Base-by-base conservation (phyloP, 495 filamentous ascomycete species). In the Aspergillus taichungensis region DNA sequence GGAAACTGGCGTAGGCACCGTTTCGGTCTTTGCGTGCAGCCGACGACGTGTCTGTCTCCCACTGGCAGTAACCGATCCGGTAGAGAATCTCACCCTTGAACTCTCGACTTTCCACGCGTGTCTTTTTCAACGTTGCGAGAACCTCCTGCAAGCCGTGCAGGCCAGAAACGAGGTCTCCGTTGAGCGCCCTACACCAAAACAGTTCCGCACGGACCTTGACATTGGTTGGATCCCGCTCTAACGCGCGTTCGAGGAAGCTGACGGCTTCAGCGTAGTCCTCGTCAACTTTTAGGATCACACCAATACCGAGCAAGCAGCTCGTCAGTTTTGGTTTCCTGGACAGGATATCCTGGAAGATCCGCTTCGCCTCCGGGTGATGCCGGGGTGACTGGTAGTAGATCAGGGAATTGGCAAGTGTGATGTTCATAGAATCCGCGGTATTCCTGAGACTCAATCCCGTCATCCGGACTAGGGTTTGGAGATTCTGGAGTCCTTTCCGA, bases 201-300 rank as follows among this genome's bases (percentile, higher is more conserved):
- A 83, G 77, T 60, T 98, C 92, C 3, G 84, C 80, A 48, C 74
- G 77, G 28, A 97, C 82, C 33, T 79, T 82, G 32, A 87, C 65
- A 56, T 95, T 92, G 6, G 65, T 60, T 13, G 76, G 68, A 56
- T 92, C 85, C 14, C 83, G 73, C 47, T 76, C 60, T 24, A 91
- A 58, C 0, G 94, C 92, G 49, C 83, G 76, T 30, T 72, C 69
- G 8, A 98, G 63, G 56, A 92, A 95, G 38, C 79, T 73, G 42
- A 88, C 78, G 0, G 94, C 94, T 54, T 82, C 74, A 27, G 68
- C 61, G 59, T 87, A 94, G 35, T 97, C 82, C 51, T 94, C 85
- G 53, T 95, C 87, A 48, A 95, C 90, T 64, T 95, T 87, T 34
- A 89, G 79, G 30, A 98, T 89, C 18, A 95, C 63, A 8, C 92